Evolutionary conservation across 108 stramenopile genomes (phyloP).

Genomic region (Cylindrotheca closterium): DNA sequence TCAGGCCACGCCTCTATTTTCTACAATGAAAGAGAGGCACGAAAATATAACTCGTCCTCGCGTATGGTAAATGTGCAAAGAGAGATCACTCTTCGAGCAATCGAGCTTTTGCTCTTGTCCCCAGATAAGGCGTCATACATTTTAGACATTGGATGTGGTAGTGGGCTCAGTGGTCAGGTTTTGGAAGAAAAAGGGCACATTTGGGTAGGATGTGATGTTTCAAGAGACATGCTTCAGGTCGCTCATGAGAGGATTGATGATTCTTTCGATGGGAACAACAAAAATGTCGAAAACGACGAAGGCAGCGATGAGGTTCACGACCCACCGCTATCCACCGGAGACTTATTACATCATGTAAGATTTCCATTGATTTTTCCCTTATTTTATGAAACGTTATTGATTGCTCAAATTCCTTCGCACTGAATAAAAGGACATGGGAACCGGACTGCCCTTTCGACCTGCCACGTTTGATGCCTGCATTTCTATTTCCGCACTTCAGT

Average conservation of each 20-base stretch:
- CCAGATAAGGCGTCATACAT: constrained; percentile 62
- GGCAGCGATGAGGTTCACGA: constrained; percentile 34
- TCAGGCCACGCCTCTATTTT: constrained; percentile 87
- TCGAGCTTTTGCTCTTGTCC: constrained; percentile 89
- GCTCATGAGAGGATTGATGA: constrained; percentile 90
- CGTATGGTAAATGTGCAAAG: constrained; percentile 97
- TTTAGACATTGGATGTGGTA: constrained; percentile 97
- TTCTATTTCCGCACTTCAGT: constrained; percentile 98
- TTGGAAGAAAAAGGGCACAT: constrained; percentile 94
- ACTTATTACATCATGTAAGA: constrained; percentile 76
- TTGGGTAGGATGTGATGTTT: constrained; percentile 97
- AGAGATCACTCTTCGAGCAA: constrained; percentile 95
- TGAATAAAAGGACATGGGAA: constrained; percentile 90
- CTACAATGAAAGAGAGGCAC: constrained; percentile 92
- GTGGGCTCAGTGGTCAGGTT: constrained; percentile 94
- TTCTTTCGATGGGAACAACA: constrained; percentile 13
- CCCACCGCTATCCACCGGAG: constrained; percentile 56
- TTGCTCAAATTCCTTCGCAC: background rate
- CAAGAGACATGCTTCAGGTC: constrained; percentile 94
- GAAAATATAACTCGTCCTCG: constrained; percentile 92
- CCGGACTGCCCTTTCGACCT: constrained; percentile 97
- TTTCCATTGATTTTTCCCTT: background rate
- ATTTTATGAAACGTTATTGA: background rate
- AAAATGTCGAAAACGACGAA: constrained; percentile 24
- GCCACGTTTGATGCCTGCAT: constrained; percentile 98